Conservation (phyloP, 176 grass and related monocot species). For the Luzula sylvatica region DNA sequence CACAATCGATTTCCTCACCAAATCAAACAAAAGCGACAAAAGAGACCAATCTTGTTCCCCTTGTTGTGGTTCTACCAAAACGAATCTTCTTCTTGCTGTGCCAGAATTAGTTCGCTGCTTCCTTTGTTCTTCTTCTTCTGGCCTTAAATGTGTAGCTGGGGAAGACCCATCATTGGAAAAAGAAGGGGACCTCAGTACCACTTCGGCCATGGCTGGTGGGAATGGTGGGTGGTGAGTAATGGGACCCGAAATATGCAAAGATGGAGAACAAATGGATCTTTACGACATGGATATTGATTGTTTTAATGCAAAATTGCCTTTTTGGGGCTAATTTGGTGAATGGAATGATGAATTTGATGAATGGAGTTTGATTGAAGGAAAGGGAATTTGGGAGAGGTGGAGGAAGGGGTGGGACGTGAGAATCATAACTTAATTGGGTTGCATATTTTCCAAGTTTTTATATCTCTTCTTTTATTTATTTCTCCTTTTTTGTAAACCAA, state of each 20-base stretch:
- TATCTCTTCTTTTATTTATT: conserved; percentile 5
- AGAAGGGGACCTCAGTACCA: conserved; percentile 39
- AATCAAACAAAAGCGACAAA: conserved; percentile 62
- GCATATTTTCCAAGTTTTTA: conserved; percentile 13
- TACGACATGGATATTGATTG: conserved; percentile 18
- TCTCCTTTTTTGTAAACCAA: not conserved
- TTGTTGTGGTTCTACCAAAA: conserved; percentile 16
- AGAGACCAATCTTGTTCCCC: conserved; percentile 53
- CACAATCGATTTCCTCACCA: conserved; percentile 65
- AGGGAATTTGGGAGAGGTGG: conserved; percentile 18
- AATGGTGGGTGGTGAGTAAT: conserved; percentile 11
- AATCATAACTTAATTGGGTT: conserved; percentile 25
- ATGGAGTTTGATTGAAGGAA: conserved; percentile 98
- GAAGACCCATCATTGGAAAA: conserved; percentile 24
- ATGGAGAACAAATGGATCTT: conserved; percentile 23
- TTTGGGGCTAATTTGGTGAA: not conserved
- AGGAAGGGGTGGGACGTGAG: conserved; percentile 25
- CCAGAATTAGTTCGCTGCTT: conserved; percentile 3
- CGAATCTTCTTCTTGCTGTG: conserved; percentile 12
- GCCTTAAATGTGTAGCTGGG: conserved; percentile 30
- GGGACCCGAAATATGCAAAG: conserved; percentile 21
- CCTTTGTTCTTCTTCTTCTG: conserved; percentile 14
- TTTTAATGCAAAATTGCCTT: conserved; percentile 17
- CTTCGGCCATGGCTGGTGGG: conserved; percentile 33
- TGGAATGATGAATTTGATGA: conserved; percentile 23